These are phyloP conservation scores for Xylaria sp. DNA, from an alignment of 2,329 filamentous ascomycete genomes.

Conservation along the genomic window DNA sequence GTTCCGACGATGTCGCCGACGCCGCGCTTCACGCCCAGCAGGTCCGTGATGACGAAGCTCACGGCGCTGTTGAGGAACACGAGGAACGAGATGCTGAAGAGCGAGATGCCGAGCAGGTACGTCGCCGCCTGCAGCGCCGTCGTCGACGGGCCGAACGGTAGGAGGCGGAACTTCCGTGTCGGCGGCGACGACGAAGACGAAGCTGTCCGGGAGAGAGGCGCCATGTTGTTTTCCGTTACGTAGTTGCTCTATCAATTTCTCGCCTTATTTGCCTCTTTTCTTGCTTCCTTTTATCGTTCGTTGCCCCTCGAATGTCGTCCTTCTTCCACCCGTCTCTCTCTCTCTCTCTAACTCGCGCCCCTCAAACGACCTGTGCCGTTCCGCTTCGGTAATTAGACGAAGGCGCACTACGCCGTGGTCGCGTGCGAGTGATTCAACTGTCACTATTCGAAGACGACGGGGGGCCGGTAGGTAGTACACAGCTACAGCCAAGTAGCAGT, in stretches of 20 bases:
- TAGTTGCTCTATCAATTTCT: background rate
- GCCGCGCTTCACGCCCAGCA: slow-evolving; percentile 76
- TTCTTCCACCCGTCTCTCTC: background rate
- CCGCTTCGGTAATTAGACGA: background rate
- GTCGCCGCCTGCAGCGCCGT: slow-evolving; percentile 72
- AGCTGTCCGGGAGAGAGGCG: slow-evolving; percentile 26
- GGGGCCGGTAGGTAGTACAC: background rate
- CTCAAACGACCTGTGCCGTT: background rate
- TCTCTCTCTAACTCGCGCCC: background rate
- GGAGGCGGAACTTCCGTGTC: slow-evolving; percentile 50
- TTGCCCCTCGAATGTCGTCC: background rate
- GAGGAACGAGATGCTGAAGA: slow-evolving; percentile 89
- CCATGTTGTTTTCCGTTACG: slow-evolving; percentile 19
- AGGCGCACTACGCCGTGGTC: background rate
- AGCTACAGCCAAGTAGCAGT: background rate
- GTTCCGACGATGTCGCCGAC: slow-evolving; percentile 87
- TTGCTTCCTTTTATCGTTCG: background rate
- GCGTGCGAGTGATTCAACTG: background rate
- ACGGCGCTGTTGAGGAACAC: slow-evolving; percentile 89
- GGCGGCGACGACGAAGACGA: too few relatives aligned
- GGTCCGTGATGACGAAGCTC: slow-evolving; percentile 85
- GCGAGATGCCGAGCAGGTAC: slow-evolving; percentile 83
- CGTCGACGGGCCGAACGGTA: slow-evolving; percentile 70
- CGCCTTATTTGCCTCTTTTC: background rate
- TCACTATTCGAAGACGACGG: slow-evolving; percentile 18